Evolutionary conservation across 2,329 filamentous ascomycete genomes (phyloP).

Genomic region (Coniochaeta sp.): DNA sequence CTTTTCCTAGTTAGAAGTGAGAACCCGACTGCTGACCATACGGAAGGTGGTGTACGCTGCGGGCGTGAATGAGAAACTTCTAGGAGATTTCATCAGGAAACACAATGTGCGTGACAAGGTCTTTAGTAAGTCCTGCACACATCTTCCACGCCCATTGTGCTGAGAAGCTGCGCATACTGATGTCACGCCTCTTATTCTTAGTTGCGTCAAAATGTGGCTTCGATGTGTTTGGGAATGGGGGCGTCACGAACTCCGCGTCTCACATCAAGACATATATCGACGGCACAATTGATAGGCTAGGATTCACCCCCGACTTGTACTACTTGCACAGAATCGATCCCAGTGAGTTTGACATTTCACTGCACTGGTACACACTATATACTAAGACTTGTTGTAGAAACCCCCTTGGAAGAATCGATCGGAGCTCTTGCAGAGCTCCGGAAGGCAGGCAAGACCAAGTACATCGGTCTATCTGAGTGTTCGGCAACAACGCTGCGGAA

Average conservation of each 20-base stretch:
- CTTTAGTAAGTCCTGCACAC: constrained; percentile 26
- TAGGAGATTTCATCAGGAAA: constrained; percentile 42
- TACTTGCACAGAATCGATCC: constrained; percentile 36
- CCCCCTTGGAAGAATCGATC: constrained; percentile 38
- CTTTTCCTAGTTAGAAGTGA: not conserved
- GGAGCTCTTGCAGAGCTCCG: constrained; percentile 36
- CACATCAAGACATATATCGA: constrained; percentile 41
- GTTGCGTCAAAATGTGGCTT: constrained; percentile 42
- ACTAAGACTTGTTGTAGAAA: constrained; percentile 14
- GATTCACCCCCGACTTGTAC: constrained; percentile 37
- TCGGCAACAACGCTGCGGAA: constrained; percentile 34
- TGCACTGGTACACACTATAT: not conserved
- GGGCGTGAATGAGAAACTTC: constrained; percentile 40
- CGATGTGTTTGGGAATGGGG: constrained; percentile 22
- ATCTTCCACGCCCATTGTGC: not conserved
- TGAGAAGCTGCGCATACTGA: not conserved
- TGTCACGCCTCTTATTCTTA: constrained; percentile 8
- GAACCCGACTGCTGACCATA: not conserved
- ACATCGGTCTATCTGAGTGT: constrained; percentile 39
- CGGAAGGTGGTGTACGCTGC: constrained; percentile 33
- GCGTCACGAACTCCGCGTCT: constrained; percentile 33
- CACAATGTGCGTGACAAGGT: constrained; percentile 41
- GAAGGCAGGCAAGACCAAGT: constrained; percentile 37
- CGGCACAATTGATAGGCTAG: constrained; percentile 38
- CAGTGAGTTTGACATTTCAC: constrained; percentile 19